Evolutionary conservation across 352 stramenopile genomes (phyloP), one percentile per base, ranked within the genome.

Genomic region (Vaucheria bursata): DNA sequence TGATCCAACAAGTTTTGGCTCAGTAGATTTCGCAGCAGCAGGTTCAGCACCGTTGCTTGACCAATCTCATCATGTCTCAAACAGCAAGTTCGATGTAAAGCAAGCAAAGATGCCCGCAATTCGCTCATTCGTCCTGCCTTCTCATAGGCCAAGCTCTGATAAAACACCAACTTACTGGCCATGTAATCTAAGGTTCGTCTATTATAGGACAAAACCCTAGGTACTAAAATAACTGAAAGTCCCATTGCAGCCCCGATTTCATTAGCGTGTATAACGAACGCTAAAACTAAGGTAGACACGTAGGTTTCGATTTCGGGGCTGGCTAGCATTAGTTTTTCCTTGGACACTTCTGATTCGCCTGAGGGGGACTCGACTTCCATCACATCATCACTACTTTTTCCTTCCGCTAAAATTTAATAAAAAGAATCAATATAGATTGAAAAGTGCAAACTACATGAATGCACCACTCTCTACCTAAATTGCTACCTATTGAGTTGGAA

Each of bases 1-100:
- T 94, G 90, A 74, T 96, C 91, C 75, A 94, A 91, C 64, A 95
- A 80, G 81, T 95, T 94, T 33, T 94, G 87, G 67, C 90, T 85
- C 53, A 96, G 74, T n/a, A 92, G 92, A 75, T 92, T 94, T 77
- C 91, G 88, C 82, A 97, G 83, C 49, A 97, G 77, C 75, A 96
- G 76, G 85, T 96, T 97, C 37, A 95, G 86, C 0, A 95, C 81
- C 40, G 89, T 94, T 32, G 92, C 92, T 79, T 96, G 90, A 25
- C 90, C 90, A 45, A 92, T 89, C 77, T 96, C 90, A 74, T 96
- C 90, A 77, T 94, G 92, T 50, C 86, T 89, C 71, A 95, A 77
- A 78, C 90, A 94, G 59, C 89, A 88, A 29, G 91, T 95, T 78
- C 92, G 90, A 79, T 95, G 90, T 25, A 91, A 88, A 0, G 79